Evolutionary conservation across 768 basidiomycete species (phyloP).

Genomic region (Boletales sp.): DNA sequence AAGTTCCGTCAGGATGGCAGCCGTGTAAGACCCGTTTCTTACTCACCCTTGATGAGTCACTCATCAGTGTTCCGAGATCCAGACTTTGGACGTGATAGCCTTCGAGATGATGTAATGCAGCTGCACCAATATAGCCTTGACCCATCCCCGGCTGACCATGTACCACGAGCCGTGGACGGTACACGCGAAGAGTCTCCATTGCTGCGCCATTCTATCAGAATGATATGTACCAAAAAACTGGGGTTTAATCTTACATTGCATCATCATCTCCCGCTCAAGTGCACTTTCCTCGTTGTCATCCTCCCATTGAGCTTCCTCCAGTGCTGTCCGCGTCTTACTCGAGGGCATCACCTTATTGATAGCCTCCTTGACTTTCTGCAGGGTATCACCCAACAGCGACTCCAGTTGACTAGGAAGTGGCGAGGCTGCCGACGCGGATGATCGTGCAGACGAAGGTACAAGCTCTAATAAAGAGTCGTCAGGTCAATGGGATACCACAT

Average conservation of each 20-base stretch:
- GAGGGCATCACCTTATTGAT: constrained; percentile 76
- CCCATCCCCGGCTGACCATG: constrained; percentile 87
- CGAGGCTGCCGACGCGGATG: constrained; percentile 79
- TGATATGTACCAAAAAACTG: neutral
- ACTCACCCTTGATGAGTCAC: constrained; percentile 85
- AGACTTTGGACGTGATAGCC: constrained; percentile 94
- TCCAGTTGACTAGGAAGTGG: constrained; percentile 83
- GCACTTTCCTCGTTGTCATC: constrained; percentile 79
- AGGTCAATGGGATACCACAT: neutral
- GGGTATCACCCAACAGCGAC: constrained; percentile 64
- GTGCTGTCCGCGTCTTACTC: constrained; percentile 73
- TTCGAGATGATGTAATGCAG: constrained; percentile 89
- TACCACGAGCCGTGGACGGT: constrained; percentile 83
- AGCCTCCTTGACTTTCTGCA: constrained; percentile 69
- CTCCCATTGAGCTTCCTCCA: constrained; percentile 96
- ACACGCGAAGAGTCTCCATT: constrained; percentile 87
- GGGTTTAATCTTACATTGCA: constrained; percentile 60
- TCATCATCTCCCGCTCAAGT: constrained; percentile 81
- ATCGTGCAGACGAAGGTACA: constrained; percentile 91
- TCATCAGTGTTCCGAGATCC: constrained; percentile 83
- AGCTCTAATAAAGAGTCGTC: constrained; percentile 56
- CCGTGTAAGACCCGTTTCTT: too few relatives aligned
- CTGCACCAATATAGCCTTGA: constrained; percentile 85
- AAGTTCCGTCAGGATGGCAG: neutral
- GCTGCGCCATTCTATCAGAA: constrained; percentile 42